These are phyloP conservation scores for Colletotrichum phormii DNA, from an alignment of 2,329 filamentous ascomycete genomes.

Conservation along the genomic window DNA sequence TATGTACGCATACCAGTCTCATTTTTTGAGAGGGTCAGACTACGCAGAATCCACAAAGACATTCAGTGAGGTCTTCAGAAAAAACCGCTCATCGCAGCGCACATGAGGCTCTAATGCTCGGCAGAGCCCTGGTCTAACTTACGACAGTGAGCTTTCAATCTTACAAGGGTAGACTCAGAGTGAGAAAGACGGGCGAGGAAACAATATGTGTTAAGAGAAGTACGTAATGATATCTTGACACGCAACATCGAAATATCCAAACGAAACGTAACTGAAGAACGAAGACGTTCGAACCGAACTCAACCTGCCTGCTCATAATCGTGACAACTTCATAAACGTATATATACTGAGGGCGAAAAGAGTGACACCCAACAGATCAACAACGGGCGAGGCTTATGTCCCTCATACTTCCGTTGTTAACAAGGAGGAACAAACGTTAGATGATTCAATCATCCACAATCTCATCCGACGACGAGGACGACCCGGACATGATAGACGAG, in stretches of 20 bases:
- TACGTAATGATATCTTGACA: too few species aligned
- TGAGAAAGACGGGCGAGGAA: too few species aligned
- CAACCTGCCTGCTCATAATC: not conserved
- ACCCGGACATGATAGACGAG: not conserved
- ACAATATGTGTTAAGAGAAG: too few species aligned
- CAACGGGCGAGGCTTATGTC: not conserved
- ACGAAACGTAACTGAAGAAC: not conserved
- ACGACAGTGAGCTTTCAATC: too few species aligned
- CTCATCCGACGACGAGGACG: constrained; percentile 9
- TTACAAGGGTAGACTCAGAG: too few species aligned
- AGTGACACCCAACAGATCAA: not conserved
- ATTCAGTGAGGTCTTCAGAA: too few species aligned
- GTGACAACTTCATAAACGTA: not conserved
- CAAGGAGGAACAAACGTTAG: not conserved
- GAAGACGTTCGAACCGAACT: not conserved
- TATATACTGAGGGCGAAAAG: not conserved
- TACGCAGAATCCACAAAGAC: too few species aligned
- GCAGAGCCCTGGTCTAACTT: too few species aligned
- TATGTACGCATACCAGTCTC: too few species aligned
- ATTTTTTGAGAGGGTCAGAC: too few species aligned
- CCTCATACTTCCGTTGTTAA: not conserved
- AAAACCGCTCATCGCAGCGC: too few species aligned
- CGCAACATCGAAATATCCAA: not conserved
- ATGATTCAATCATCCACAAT: constrained; percentile 13
- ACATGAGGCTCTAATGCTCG: too few species aligned